Conservation (phyloP, 371 early-diverging fungal species). For the Nematocida sp. region DNA sequence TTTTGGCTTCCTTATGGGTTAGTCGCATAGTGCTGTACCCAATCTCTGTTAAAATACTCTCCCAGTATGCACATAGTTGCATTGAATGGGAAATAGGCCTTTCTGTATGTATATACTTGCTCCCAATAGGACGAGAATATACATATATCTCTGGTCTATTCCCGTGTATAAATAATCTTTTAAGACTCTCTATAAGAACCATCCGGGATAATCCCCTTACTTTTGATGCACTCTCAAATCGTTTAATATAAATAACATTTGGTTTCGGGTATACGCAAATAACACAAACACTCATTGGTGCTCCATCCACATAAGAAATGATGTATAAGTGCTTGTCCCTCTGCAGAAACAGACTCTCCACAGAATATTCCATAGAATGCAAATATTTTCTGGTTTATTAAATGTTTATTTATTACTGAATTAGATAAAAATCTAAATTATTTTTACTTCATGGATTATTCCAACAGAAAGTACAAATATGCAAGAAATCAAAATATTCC, state of each 20-base stretch:
- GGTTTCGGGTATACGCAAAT: background rate
- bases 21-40: background rate
- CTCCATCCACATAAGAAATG: background rate
- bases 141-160: slow-evolving; percentile 19
- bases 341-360: background rate
- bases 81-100: background rate
- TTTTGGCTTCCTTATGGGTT: slow-evolving; percentile 12
- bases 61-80: slow-evolving; percentile 18
- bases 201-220: slow-evolving; percentile 18
- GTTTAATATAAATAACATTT: slow-evolving; percentile 24
- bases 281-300: slow-evolving; percentile 18
- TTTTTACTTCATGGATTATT: no score
- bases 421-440: no score
- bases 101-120: slow-evolving; percentile 12
- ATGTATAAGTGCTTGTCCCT: background rate
- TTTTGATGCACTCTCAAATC: slow-evolving; percentile 16
- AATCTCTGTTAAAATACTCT: slow-evolving; percentile 17
- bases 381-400: slow-evolving; percentile 11
- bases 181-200: slow-evolving; percentile 17
- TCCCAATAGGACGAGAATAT: slow-evolving; percentile 10
- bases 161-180: background rate
- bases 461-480: no score
- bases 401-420: no score
- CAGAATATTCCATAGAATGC: slow-evolving; percentile 2
- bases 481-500: no score